Base-by-base conservation (phyloP, 2,329 filamentous ascomycete genomes). In the Paraphaeosphaeria sporulosa region DNA sequence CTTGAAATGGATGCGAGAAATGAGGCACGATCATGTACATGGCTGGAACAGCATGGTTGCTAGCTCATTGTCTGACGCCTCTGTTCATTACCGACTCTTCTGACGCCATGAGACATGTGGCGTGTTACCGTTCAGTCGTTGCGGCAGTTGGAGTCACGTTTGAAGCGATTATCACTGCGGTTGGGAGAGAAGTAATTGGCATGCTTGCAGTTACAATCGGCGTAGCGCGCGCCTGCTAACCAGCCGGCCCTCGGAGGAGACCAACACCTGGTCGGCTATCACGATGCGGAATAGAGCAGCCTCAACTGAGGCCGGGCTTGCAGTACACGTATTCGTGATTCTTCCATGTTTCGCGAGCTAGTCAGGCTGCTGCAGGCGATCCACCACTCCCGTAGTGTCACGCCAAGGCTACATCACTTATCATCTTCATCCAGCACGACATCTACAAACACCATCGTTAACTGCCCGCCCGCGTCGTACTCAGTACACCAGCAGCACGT, bases 341-440 rank as follows among this genome's bases (percentile, higher is more conserved):
- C 19, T 43, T 21, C 40, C n/a, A 43, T 36, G 49, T 27, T 25
- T 40, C 9, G 38, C 25, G 25, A 32, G 51, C 36, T 44, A 43
- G 51, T 15, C 23, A 15, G 21, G 36, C 40, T n/a, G 50, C 34
- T 46, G 47, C 47, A 51, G 40, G 15, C n/a, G 32, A 40, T 58
- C 56, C 57, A 52, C 58, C 55, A 57, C 50, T 46, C 62, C 59
- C 38, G 30, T 8, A 32, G 30, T 32, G 56, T 47, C 42, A 42
- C 27, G 36, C 48, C 55, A 61, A 61, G 42, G n/a, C 42, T 44
- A 21, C 65, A 66, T 68, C 60, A 58, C 51, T 66, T 9, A 66
- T 66, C 64, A 62, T 55, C 63, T 51, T 48, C 61, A 57, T 55
- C 51, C 58, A 57, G 54, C 49, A 36, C 59, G 32, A 19, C 55